These are phyloP conservation scores for Trichoderma sp. DNA, from an alignment of 2,329 filamentous ascomycete genomes.

Conservation along the genomic window DNA sequence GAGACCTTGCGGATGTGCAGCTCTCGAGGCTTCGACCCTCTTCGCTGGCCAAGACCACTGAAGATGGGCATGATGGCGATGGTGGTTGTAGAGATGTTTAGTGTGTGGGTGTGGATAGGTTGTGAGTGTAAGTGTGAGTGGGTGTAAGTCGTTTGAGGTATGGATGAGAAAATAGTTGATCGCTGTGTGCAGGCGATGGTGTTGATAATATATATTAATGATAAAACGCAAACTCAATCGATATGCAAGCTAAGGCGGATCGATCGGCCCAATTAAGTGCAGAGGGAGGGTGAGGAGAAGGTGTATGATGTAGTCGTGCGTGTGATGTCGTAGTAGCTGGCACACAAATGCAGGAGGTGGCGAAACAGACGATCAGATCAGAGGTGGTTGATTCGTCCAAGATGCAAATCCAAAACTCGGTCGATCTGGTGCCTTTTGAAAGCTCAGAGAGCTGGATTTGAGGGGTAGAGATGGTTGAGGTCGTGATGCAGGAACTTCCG, in stretches of 20 bases:
- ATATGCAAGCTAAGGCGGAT: conserved; percentile 10
- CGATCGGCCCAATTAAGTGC: conserved; percentile 11
- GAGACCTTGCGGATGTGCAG: conserved; percentile 46
- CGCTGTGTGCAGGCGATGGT: background rate
- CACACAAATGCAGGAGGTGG: background rate
- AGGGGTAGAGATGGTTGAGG: background rate
- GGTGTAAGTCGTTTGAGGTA: conserved; percentile 10
- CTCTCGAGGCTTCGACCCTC: conserved; percentile 40
- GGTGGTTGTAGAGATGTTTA: conserved; percentile 10
- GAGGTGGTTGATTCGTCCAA: conserved; percentile 1
- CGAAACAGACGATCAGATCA: background rate
- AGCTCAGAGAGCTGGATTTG: background rate
- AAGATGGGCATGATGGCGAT: conserved; percentile 39
- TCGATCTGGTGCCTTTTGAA: background rate
- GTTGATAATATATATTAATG: conserved; percentile 9
- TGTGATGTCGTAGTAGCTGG: conserved; percentile 10
- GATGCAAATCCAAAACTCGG: background rate
- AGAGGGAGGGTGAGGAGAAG: conserved; percentile 4
- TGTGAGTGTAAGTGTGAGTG: background rate
- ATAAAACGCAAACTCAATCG: conserved; percentile 7
- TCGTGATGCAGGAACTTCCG: conserved; percentile 9
- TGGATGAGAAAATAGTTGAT: background rate
- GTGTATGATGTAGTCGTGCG: conserved; percentile 21
- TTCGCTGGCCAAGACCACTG: conserved; percentile 39
- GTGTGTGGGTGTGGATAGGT: background rate